These are phyloP conservation scores for Corchorus capsularis DNA, from an alignment of 345 rosid genomes.

Conservation along the genomic window DNA sequence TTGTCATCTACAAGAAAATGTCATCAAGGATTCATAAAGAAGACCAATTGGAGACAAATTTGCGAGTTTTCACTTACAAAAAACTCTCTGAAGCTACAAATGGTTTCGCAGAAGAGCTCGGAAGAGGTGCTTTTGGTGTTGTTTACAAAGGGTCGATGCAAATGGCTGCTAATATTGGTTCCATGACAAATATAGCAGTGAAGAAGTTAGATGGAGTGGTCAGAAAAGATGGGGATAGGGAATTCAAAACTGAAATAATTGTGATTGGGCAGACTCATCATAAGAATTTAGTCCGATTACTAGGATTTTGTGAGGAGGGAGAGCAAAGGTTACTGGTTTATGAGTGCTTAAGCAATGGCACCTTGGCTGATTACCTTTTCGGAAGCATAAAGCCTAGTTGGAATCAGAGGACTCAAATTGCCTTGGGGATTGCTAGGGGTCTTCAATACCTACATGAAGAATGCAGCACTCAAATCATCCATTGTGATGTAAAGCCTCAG, in stretches of 20 bases:
- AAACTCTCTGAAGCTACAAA: constrained; percentile 38
- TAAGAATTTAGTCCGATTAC: constrained; percentile 41
- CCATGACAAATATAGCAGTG: constrained; percentile 20
- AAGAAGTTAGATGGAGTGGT: constrained; percentile 20
- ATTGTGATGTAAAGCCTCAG: constrained; percentile 33
- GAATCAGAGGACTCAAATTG: constrained; percentile 22
- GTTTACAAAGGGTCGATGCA: constrained; percentile 40
- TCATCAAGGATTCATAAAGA: background rate
- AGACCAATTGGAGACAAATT: constrained; percentile 11
- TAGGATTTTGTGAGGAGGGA: constrained; percentile 14
- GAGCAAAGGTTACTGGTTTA: constrained; percentile 3
- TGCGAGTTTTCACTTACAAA: constrained; percentile 30
- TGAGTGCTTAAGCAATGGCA: constrained; percentile 14
- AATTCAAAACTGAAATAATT: constrained; percentile 37
- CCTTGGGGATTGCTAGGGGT: constrained; percentile 25
- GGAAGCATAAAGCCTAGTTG: constrained; percentile 15
- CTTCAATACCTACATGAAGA: constrained; percentile 30
- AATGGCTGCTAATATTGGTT: background rate
- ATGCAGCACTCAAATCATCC: constrained; percentile 25
- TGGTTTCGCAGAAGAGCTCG: constrained; percentile 40
- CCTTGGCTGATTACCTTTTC: constrained; percentile 3
- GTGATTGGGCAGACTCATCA: constrained; percentile 36
- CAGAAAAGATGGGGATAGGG: constrained; percentile 21
- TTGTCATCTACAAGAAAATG: constrained; percentile 4
- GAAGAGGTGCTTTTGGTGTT: constrained; percentile 43